A percentile compares a stretch with the other conserved stretches of the same genome.
Conservation (phyloP, 331 rosid species). For the Spiraea crenata region DNA sequence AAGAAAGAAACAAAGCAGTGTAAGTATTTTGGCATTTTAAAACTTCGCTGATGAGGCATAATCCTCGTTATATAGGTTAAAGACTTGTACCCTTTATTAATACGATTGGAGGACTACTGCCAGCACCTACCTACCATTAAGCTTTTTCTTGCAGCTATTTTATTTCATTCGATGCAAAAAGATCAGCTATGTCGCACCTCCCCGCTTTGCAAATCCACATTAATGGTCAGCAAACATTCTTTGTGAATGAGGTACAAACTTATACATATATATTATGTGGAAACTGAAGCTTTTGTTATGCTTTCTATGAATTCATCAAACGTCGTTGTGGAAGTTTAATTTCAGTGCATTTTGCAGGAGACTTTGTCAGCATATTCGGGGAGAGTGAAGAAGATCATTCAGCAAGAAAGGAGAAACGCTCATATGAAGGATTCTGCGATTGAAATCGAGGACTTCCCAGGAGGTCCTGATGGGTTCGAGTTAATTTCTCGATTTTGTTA, state of each 20-base stretch:
- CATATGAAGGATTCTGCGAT: constrained; percentile 37
- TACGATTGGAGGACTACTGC: too few relatives aligned
- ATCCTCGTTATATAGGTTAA: constrained; percentile 7
- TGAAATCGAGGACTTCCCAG: constrained; percentile 59
- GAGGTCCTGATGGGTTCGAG: constrained; percentile 75
- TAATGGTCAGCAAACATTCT: constrained; percentile 57
- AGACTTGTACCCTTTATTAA: constrained; percentile 1
- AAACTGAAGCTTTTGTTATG: not conserved
- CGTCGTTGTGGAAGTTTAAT: not conserved
- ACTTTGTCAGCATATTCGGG: constrained; percentile 46
- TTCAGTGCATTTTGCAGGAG: constrained; percentile 43
- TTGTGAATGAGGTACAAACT: constrained; percentile 55
- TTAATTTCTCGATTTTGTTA: constrained; percentile 62
- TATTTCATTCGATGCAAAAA: constrained; percentile 26
- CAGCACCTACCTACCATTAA: too few relatives aligned
- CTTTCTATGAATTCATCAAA: not conserved
- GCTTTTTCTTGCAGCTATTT: constrained; percentile 3
- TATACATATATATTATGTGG: not conserved
- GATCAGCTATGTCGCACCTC: constrained; percentile 46
- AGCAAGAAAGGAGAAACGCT: constrained; percentile 44
- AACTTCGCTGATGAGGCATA: constrained; percentile 8
- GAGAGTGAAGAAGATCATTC: constrained; percentile 50
- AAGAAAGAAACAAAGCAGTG: too few relatives aligned
- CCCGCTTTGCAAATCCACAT: constrained; percentile 58
- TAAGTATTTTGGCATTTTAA: not conserved